Evolutionary conservation across 768 basidiomycete genomes (phyloP).

Genomic region (Rhizopogon sp.): DNA sequence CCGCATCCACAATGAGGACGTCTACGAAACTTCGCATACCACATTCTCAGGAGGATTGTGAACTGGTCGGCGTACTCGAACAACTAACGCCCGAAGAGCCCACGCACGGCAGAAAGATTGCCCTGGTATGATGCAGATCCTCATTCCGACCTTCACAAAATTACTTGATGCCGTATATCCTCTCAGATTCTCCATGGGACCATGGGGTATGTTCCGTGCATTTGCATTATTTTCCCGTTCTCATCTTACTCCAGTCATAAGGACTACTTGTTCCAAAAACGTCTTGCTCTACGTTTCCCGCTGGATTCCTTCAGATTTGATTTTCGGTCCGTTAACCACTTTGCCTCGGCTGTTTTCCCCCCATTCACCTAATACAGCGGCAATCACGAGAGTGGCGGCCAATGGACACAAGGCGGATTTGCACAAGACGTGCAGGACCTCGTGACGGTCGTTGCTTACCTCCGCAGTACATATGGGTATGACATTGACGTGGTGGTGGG

Average conservation of each 20-base stretch:
- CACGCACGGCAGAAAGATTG: constrained; percentile 56
- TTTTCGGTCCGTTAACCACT: constrained; percentile 58
- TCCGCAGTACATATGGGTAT: constrained; percentile 59
- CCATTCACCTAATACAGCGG: constrained; percentile 40
- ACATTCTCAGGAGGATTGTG: constrained; percentile 40
- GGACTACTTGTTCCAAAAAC: constrained; percentile 78
- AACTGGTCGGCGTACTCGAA: constrained; percentile 58
- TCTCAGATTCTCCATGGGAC: constrained; percentile 73
- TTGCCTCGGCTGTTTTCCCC: background rate
- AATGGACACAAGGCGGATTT: constrained; percentile 57
- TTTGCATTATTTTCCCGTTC: background rate
- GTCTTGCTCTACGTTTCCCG: constrained; percentile 57
- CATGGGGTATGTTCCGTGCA: constrained; percentile 52
- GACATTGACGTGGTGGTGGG: constrained; percentile 65
- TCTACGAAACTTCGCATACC: constrained; percentile 52
- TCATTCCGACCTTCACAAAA: constrained; percentile 5
- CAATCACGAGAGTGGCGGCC: constrained; percentile 70
- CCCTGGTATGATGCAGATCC: constrained; percentile 44
- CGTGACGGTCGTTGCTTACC: constrained; percentile 55
- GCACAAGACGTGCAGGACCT: constrained; percentile 63
- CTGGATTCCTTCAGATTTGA: constrained; percentile 85
- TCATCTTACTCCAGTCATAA: constrained; percentile 54
- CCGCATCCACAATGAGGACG: constrained; percentile 19
- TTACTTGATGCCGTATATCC: constrained; percentile 10
- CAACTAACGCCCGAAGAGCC: constrained; percentile 46